phyloP scores from a whole-genome alignment of 495 filamentous ascomycete species.

The Neurospora sp. region DNA sequence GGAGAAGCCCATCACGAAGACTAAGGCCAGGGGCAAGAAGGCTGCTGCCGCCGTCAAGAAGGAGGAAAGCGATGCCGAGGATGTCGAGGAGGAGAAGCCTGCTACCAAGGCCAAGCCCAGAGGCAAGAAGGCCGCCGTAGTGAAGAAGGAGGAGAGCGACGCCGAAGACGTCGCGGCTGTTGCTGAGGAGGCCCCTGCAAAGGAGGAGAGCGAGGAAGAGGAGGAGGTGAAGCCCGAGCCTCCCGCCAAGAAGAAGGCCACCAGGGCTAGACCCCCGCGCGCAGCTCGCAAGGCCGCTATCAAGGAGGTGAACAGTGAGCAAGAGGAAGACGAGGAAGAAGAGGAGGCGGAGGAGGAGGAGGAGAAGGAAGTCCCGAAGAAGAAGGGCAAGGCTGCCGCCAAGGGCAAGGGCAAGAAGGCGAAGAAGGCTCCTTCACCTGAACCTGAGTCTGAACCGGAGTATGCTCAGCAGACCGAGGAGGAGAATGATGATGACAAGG shows the following conservation, averaged over 20 bases:
- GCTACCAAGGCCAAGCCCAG: constrained; percentile 22
- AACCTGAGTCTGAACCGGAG: constrained; percentile 12
- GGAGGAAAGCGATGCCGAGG: constrained; percentile 10
- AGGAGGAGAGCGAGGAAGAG: constrained; percentile 9
- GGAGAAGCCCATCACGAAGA: constrained; percentile 13
- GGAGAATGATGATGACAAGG: constrained; percentile 1
- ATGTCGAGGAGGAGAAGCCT: constrained; percentile 23
- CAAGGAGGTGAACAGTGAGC: constrained; percentile 15
- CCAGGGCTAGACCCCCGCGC: constrained; percentile 4
- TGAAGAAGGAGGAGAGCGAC: constrained; percentile 3
- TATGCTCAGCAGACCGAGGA: constrained; percentile 12
- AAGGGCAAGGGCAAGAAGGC: constrained; percentile 7
- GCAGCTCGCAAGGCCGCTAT: constrained; percentile 12
- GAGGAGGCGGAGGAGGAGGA: neutral
- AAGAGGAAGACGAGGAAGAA: constrained; percentile 14
- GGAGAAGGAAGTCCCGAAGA: constrained; percentile 1
- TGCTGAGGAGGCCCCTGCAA: neutral
- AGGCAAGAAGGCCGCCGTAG: constrained; percentile 17
- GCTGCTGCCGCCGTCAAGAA: neutral
- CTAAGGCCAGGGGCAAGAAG: constrained; percentile 12
- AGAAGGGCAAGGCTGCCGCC: neutral
- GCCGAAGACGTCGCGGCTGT: constrained; percentile 18
- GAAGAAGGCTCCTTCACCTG: constrained; percentile 7
- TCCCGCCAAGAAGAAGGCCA: constrained; percentile 18
- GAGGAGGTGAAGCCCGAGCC: constrained; percentile 22